Percentiles rank a stretch among this genome's conserved stretches.
These are phyloP conservation scores for Lodderomyces jiufengensis DNA, from an alignment of 1,139 yeast genomes.

Conservation along the genomic window DNA sequence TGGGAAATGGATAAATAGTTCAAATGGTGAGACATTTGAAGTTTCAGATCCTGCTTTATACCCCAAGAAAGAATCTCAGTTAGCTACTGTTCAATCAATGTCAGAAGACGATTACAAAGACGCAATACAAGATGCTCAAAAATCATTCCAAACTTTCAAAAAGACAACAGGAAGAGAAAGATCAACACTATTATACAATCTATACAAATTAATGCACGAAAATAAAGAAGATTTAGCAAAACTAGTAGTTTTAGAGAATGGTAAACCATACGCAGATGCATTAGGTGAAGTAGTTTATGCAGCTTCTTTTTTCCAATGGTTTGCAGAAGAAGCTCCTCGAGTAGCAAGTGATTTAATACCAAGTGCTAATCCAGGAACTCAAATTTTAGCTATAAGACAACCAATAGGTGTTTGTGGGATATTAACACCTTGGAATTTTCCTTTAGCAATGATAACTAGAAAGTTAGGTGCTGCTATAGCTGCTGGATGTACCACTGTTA, in stretches of 20 bases:
- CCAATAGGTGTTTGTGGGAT: conserved; percentile 92
- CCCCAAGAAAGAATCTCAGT: conserved; percentile 25
- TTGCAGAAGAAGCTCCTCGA: conserved; percentile 80
- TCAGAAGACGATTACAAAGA: conserved; percentile 28
- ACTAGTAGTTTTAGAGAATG: conserved; percentile 75
- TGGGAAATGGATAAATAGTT: conserved; percentile 40
- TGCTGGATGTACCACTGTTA: conserved; percentile 86
- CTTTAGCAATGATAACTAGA: conserved; percentile 89
- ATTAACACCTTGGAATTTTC: conserved; percentile 96
- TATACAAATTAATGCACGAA: conserved; percentile 56
- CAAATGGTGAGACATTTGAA: conserved; percentile 24
- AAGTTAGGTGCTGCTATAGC: conserved; percentile 91
- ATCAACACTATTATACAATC: conserved; percentile 32
- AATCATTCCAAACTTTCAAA: conserved; percentile 34
- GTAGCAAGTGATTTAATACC: conserved; percentile 69
- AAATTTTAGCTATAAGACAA: conserved; percentile 66
- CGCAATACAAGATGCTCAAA: conserved; percentile 39
- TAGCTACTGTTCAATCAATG: conserved; percentile 41
- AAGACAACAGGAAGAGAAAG: conserved; percentile 39
- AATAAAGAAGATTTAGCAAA: conserved; percentile 73
- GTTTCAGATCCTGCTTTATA: conserved; percentile 45
- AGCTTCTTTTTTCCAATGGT: conserved; percentile 84
- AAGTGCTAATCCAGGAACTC: conserved; percentile 52
- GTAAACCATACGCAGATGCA: conserved; percentile 76
- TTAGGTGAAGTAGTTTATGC: conserved; percentile 73